These are phyloP conservation scores for Globisporangium radiosum DNA, from an alignment of 352 stramenopile species.

Conservation along the genomic window DNA sequence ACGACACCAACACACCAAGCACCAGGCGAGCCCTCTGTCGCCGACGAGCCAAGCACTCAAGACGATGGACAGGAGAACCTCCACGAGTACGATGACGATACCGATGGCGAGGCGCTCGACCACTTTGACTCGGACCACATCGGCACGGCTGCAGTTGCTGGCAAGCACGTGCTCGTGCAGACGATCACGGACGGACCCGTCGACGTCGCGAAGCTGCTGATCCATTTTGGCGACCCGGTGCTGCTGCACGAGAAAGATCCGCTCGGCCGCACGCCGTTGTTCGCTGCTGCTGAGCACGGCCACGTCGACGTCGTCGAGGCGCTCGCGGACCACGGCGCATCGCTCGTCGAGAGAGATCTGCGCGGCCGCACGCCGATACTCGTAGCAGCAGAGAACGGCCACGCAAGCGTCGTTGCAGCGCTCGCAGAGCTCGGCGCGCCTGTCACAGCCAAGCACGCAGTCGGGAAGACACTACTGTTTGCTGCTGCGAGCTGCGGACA, in stretches of 20 bases:
- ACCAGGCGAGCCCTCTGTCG: neutral
- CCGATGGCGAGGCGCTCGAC: slow-evolving; percentile 9
- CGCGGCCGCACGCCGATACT: slow-evolving; percentile 11
- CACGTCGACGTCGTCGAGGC: slow-evolving; percentile 7
- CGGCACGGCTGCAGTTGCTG: neutral
- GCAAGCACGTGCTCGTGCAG: slow-evolving; percentile 10
- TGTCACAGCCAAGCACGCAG: slow-evolving; percentile 6
- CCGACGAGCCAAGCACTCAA: neutral
- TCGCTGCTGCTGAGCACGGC: slow-evolving; percentile 8
- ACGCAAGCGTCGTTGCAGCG: slow-evolving; percentile 7
- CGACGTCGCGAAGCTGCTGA: slow-evolving; percentile 13
- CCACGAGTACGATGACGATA: slow-evolving; percentile 1
- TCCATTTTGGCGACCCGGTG: slow-evolving; percentile 13
- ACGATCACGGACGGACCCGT: slow-evolving; percentile 11
- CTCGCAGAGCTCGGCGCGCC: slow-evolving; percentile 4
- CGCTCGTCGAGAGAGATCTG: slow-evolving; percentile 7
- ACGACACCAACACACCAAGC: no score
- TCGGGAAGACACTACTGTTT: slow-evolving; percentile 13
- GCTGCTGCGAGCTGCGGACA: slow-evolving; percentile 12
- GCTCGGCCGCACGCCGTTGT: slow-evolving; percentile 8
- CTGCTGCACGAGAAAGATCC: slow-evolving; percentile 9
- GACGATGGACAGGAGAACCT: slow-evolving; percentile 5
- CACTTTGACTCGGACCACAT: slow-evolving; percentile 4
- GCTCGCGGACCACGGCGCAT: slow-evolving; percentile 5
- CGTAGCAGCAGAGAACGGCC: slow-evolving; percentile 10